These are phyloP conservation scores for Gaeumannomyces sp. DNA, from an alignment of 2,329 filamentous ascomycete species.

Conservation along the genomic window DNA sequence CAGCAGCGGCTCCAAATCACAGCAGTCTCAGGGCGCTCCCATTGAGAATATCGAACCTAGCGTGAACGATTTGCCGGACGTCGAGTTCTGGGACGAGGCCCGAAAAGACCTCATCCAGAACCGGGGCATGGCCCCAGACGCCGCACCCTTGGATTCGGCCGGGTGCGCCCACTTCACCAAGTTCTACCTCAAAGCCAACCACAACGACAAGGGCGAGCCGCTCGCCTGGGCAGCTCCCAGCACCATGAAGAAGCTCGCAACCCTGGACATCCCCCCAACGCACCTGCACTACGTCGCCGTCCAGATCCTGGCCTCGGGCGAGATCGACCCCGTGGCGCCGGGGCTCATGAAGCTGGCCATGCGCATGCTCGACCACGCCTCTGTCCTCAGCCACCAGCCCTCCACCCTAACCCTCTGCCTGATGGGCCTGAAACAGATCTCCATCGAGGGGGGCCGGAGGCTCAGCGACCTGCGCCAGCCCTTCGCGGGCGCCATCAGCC, in stretches of 20 bases:
- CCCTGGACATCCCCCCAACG: neutral
- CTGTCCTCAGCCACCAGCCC: neutral
- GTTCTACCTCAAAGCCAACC: neutral
- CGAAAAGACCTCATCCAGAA: neutral
- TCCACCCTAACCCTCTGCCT: neutral
- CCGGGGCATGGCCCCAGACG: neutral
- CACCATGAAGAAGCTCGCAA: neutral
- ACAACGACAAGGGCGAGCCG: neutral
- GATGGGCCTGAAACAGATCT: neutral
- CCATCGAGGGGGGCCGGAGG: neutral
- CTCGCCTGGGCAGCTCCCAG: neutral
- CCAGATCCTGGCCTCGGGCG: neutral
- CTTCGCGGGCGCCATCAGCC: neutral
- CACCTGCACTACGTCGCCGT: neutral
- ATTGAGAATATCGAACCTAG: neutral
- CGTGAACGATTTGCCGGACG: neutral
- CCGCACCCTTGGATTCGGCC: neutral
- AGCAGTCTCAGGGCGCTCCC: no score
- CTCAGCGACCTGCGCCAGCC: neutral
- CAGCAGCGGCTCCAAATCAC: neutral
- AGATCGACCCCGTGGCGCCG: neutral
- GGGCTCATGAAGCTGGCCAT: neutral
- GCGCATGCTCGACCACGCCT: constrained; percentile 3
- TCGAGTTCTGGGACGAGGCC: neutral
- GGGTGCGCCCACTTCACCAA: neutral